Percentiles rank a stretch among this genome's conserved stretches.
These are phyloP conservation scores for Vitis hybrid DNA, from an alignment of 177 flowering plant species.

Conservation along the genomic window DNA sequence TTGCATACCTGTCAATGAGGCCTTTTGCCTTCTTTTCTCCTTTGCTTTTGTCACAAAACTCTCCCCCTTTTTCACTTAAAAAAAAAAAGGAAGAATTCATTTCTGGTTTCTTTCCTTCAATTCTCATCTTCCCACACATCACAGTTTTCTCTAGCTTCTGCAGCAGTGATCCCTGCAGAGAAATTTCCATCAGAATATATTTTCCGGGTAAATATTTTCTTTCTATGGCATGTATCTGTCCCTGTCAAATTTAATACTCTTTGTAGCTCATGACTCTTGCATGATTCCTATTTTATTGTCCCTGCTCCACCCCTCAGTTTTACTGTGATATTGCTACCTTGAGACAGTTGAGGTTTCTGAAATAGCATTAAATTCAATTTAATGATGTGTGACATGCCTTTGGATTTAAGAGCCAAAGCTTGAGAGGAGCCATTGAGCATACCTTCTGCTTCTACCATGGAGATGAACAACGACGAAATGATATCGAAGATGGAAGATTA, in stretches of 20 bases:
- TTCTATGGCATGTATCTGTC: background rate
- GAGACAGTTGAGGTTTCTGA: background rate
- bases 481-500: conserved; percentile 71
- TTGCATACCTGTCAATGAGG: background rate
- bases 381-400: background rate
- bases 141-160: conserved; percentile 3
- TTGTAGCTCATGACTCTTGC: conserved; percentile 2
- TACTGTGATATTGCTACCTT: conserved; percentile 1
- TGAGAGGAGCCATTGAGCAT: too few relatives aligned
- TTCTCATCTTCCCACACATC: background rate
- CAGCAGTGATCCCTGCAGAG: background rate
- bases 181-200: background rate
- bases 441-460: conserved; percentile 19
- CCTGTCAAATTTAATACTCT: conserved; percentile 12
- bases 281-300: conserved; percentile 5
- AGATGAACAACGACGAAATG: conserved; percentile 33
- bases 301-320: background rate
- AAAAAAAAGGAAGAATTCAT: too few relatives aligned
- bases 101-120: too few relatives aligned
- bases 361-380: conserved; percentile 6
- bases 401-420: too few relatives aligned
- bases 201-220: background rate
- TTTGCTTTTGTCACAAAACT: too few relatives aligned
- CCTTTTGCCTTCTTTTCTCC: background rate
- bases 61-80: too few relatives aligned